Percentiles rank a stretch among this genome's conserved stretches.
phyloP scores from a whole-genome alignment of 2,329 filamentous ascomycete species.

The Exophiala viscosa region DNA sequence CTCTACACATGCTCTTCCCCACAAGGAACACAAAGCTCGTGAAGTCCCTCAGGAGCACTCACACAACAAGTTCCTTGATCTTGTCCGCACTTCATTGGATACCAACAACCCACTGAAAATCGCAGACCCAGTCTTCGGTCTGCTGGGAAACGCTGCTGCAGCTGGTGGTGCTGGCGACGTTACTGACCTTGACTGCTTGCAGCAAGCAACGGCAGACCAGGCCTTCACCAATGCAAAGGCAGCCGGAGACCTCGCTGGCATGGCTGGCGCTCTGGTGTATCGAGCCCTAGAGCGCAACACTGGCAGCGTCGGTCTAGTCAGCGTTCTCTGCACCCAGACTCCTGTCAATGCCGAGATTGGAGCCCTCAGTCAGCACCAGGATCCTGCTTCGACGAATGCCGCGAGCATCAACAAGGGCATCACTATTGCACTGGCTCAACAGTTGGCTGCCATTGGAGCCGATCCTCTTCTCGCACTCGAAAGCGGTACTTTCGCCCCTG shows the following conservation, averaged over 20 bases:
- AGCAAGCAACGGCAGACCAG: conserved; percentile 56
- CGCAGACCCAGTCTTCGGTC: conserved; percentile 49
- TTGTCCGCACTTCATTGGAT: conserved; percentile 43
- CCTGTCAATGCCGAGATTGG: conserved; percentile 64
- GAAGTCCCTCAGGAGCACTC: conserved; percentile 58
- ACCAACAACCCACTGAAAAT: conserved; percentile 49
- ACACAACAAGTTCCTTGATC: conserved; percentile 48
- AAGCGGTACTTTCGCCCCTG: conserved; percentile 62
- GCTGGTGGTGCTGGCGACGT: conserved; percentile 46
- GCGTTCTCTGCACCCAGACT: conserved; percentile 54
- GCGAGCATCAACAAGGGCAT: conserved; percentile 59
- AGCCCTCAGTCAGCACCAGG: conserved; percentile 62
- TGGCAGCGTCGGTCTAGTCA: conserved; percentile 53
- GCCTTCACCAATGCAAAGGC: conserved; percentile 59
- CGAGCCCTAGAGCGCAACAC: conserved; percentile 60
- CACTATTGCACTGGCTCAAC: conserved; percentile 55
- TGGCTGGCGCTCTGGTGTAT: conserved; percentile 54
- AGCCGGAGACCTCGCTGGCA: conserved; percentile 49
- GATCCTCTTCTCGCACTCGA: conserved; percentile 61
- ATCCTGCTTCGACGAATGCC: conserved; percentile 58
- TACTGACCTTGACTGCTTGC: conserved; percentile 55
- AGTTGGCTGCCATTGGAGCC: conserved; percentile 60
- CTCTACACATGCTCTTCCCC: conserved; percentile 3
- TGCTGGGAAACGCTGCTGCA: conserved; percentile 53
- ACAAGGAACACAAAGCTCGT: conserved; percentile 30